Evolutionary conservation across 495 filamentous ascomycete genomes (phyloP).

Genomic region (Neurospora sp.): DNA sequence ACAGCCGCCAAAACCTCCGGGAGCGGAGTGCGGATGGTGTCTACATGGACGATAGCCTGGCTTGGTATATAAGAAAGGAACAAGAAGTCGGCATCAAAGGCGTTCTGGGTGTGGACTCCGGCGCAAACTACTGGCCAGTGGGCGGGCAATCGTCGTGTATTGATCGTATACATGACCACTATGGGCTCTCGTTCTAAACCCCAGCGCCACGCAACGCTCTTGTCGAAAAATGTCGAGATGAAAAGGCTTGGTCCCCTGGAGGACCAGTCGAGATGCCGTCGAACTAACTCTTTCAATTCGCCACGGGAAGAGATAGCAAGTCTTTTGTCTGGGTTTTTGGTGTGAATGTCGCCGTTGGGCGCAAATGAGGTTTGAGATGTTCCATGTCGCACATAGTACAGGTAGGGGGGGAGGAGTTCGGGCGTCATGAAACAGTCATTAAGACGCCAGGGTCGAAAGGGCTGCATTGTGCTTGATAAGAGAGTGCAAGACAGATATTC

Average conservation of each 20-base stretch:
- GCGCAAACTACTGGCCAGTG: neutral
- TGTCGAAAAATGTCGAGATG: neutral
- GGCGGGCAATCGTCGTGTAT: neutral
- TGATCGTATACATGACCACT: neutral
- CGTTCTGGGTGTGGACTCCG: neutral
- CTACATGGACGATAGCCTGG: neutral
- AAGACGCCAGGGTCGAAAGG: neutral
- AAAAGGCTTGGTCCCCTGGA: neutral
- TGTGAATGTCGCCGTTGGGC: neutral
- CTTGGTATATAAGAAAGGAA: neutral
- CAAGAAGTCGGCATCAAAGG: neutral
- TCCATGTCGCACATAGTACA: neutral
- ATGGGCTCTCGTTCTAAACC: neutral
- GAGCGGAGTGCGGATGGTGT: neutral
- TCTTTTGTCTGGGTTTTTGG: neutral
- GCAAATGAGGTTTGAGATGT: neutral
- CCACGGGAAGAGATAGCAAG: neutral
- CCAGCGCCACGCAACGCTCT: neutral
- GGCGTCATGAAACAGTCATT: neutral
- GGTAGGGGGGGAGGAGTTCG: neutral
- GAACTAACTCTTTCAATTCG: neutral
- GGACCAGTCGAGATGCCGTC: neutral
- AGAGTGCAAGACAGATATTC: neutral
- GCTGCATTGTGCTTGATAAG: neutral
- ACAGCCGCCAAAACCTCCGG: neutral